Percentiles rank a stretch among this genome's conserved stretches.
phyloP scores from a whole-genome alignment of 225 moss, liverwort and hornwort genomes.

The Polytrichum commune region DNA sequence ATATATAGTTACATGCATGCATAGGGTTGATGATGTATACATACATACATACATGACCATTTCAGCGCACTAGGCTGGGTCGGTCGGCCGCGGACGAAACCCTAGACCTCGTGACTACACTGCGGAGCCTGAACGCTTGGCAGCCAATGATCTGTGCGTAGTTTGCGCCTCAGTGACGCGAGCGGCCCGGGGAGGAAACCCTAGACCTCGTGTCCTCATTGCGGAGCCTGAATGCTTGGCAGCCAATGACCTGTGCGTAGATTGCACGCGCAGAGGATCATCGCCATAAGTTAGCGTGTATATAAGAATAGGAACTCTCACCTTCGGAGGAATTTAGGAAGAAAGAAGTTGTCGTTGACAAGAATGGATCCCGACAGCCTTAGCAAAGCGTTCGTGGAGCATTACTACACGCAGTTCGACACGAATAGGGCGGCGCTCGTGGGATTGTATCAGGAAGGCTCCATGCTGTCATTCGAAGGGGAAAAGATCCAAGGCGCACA shows the following conservation, averaged over 20 bases:
- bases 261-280: slow-evolving; percentile 23
- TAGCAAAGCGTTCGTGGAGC: slow-evolving; percentile 89
- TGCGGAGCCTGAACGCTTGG: too few species aligned
- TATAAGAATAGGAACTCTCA: too few species aligned
- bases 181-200: background rate
- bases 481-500: slow-evolving; percentile 79
- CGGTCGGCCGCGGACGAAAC: too few species aligned
- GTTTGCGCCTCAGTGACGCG: background rate
- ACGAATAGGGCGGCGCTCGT: slow-evolving; percentile 62
- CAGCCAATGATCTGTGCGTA: too few species aligned
- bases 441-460: slow-evolving; percentile 70
- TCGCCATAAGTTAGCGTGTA: background rate
- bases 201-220: background rate
- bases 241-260: slow-evolving; percentile 17
- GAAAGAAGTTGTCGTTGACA: background rate
- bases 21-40: too few species aligned
- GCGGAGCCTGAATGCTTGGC: background rate
- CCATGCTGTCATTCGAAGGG: slow-evolving; percentile 96
- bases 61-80: too few species aligned
- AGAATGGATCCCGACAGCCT: slow-evolving; percentile 81
- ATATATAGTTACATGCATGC: too few species aligned
- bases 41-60: too few species aligned
- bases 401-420: slow-evolving; percentile 88
- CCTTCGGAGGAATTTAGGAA: too few species aligned
- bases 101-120: too few species aligned